Conservation (phyloP, 768 basidiomycete species). For the Phylloporus sp. region DNA sequence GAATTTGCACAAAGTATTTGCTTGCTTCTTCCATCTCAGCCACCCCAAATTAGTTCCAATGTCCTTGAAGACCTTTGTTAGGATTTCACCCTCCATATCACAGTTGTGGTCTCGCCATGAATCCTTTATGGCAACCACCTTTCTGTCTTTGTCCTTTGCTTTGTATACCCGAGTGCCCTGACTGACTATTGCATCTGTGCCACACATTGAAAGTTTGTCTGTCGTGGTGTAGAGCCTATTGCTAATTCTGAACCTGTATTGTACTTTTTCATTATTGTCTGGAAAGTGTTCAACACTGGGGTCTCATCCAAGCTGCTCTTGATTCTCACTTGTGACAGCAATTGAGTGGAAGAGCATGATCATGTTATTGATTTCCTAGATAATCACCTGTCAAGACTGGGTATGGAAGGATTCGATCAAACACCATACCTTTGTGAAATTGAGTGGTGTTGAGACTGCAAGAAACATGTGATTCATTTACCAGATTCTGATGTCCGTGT, state of each 20-base stretch:
- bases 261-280: background rate
- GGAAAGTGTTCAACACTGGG: background rate
- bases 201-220: background rate
- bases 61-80: background rate
- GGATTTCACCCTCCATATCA: background rate
- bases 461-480: no score
- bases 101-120: conserved; percentile 8
- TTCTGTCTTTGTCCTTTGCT: background rate
- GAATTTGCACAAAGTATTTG: background rate
- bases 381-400: no score
- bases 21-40: background rate
- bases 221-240: background rate
- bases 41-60: background rate
- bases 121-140: conserved; percentile 1
- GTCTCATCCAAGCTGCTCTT: conserved; percentile 7
- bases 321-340: background rate
- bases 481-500: no score
- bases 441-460: no score
- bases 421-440: no score
- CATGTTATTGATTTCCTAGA: conserved; percentile 1
- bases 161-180: conserved; percentile 1
- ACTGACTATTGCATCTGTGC: background rate
- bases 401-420: no score
- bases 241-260: conserved; percentile 1
- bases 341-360: conserved; percentile 7